phyloP scores from a whole-genome alignment of 495 filamentous ascomycete genomes.

The Daldinia childiae region DNA sequence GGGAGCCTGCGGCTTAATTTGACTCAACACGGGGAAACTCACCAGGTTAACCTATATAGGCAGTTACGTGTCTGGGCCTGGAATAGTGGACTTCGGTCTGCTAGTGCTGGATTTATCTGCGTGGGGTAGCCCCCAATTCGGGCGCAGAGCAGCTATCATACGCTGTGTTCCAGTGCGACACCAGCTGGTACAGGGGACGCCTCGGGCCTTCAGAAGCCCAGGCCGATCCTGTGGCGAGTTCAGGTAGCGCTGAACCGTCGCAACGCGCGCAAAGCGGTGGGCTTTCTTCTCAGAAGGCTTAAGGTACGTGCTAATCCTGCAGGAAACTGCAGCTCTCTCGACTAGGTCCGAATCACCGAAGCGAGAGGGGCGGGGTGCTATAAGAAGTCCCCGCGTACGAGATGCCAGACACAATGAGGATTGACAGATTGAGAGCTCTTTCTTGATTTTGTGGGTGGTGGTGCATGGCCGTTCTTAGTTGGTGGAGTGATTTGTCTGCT shows the following conservation, averaged over 20 bases:
- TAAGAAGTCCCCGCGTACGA: no score
- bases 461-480: slow-evolving; percentile 15
- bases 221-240: no score
- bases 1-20: slow-evolving; percentile 7
- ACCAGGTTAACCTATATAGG: neutral
- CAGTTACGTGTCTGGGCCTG: neutral
- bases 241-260: no score
- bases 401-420: slow-evolving; percentile 11
- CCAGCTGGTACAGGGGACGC: slow-evolving; percentile 8
- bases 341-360: no score
- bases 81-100: neutral
- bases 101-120: neutral
- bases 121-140: neutral
- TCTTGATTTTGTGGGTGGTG: slow-evolving; percentile 16
- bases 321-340: neutral
- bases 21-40: slow-evolving; percentile 8
- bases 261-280: neutral
- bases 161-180: neutral
- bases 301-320: slow-evolving; percentile 15
- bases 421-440: slow-evolving; percentile 16
- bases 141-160: neutral
- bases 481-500: slow-evolving; percentile 15
- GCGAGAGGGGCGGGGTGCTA: no score
- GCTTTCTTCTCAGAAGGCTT: neutral
- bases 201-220: neutral